Evolutionary conservation across 352 stramenopile species (phyloP), one percentile per base, ranked within the genome.

Genomic region (Phytophthora pistaciae): DNA sequence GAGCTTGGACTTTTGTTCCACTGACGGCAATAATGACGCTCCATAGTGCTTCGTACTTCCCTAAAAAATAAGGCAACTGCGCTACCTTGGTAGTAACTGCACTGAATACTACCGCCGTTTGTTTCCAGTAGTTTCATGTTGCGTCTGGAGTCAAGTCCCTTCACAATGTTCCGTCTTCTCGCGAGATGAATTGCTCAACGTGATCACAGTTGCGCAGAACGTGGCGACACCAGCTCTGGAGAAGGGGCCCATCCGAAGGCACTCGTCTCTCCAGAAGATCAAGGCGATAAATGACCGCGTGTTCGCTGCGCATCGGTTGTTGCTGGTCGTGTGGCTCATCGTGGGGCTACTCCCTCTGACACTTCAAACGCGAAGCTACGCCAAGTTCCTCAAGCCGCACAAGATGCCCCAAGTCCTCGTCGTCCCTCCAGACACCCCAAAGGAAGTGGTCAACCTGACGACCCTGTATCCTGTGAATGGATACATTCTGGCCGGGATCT

Each of bases 281-380:
- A 23, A 23, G 11, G n/a, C 20, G n/a, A 23, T 23, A 23, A 16
- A 29, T 27, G 46, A 29, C 46, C 8, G 46, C 18, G 1, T 29
- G 49, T 20, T 55, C 16, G 40, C 56, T 10, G 25, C 40, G 9
- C 36, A 54, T 5, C 55, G 44, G 16, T 44, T 64, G 23, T 16
- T 71, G 6, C 14, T 71, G 21, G n/a, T 50, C 4, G 36, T 65
- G 5, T 71, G 64, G 64, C 10, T 71, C 8, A 25, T 36, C 2
- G n/a, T 50, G 18, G 55, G 44, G 8, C 44, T 71, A 14, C 4
- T 33, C 6, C 64, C 64, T 1, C 50, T 60, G 31, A 27, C 40
- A 7, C 56, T 71, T n/a, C 64, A 71, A 25, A 13, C 58, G 27
- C 48, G 64, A 38, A 71, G 64, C 64, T 71, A 57, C 27, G 10